Evolutionary conservation across 139 green algal genomes (phyloP).

Genomic region (Picochlorum sp.): DNA sequence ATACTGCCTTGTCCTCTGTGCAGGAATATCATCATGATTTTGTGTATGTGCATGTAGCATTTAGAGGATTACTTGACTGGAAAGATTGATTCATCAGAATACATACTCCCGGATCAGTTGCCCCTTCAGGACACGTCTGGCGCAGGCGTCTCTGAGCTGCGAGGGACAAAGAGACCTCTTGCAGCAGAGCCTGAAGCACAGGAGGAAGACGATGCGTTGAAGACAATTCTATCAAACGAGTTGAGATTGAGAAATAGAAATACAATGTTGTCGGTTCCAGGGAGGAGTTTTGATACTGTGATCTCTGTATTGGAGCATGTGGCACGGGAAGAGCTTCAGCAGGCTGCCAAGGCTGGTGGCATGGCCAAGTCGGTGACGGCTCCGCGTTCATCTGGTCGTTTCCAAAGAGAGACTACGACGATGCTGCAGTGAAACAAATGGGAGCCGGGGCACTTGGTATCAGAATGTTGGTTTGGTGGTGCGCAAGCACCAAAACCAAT

Average conservation of each 20-base stretch:
- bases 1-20: background rate
- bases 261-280: constrained; percentile 40
- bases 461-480: constrained; percentile 18
- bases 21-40: background rate
- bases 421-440: constrained; percentile 27
- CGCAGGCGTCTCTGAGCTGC: background rate
- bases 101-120: constrained; percentile 16
- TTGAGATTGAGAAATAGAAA: constrained; percentile 44
- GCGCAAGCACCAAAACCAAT: constrained; percentile 2
- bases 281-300: constrained; percentile 25
- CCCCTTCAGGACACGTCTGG: background rate
- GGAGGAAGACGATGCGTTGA: constrained; percentile 11
- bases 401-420: constrained; percentile 29
- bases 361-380: constrained; percentile 3
- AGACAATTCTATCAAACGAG: constrained; percentile 11
- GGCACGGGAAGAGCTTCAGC: constrained; percentile 11
- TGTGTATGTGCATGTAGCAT: constrained; percentile 7
- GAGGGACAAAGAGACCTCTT: background rate
- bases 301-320: constrained; percentile 17
- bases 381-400: constrained; percentile 21
- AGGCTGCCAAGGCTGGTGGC: background rate
- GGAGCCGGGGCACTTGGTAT: constrained; percentile 26
- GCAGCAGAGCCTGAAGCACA: background rate
- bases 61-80: constrained; percentile 29
- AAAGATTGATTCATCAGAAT: constrained; percentile 12